Evolutionary conservation across 2,329 filamentous ascomycete genomes (phyloP).

Genomic region (Triangularia setosa): DNA sequence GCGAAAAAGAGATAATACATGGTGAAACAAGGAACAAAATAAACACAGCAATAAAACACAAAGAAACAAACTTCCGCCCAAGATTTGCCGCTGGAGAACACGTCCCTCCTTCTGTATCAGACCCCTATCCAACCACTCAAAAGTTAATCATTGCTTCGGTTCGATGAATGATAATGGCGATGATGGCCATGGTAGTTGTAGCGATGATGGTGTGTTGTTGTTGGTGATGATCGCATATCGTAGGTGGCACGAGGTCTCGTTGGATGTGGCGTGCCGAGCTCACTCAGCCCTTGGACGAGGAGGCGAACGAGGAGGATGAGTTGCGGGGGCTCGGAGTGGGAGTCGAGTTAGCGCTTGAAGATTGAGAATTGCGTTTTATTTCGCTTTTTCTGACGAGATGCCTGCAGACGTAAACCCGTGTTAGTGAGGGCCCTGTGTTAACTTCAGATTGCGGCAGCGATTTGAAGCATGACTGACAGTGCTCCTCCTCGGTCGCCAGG

Average conservation of each 20-base stretch:
- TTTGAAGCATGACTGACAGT: slow-evolving; percentile 28
- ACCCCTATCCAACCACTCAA: background rate
- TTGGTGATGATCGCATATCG: background rate
- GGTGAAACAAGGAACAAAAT: background rate
- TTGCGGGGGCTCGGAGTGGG: background rate
- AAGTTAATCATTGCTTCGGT: background rate
- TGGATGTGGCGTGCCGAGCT: background rate
- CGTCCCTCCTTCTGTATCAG: background rate
- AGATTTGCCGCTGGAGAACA: background rate
- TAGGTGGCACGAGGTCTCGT: background rate
- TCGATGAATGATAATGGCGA: background rate
- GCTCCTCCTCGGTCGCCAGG: slow-evolving; percentile 25
- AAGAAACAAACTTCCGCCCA: background rate
- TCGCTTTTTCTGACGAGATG: slow-evolving; percentile 3
- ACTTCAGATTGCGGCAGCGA: slow-evolving; percentile 25
- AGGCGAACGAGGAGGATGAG: background rate
- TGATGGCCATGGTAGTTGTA: background rate
- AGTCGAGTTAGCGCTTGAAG: background rate
- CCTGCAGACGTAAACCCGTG: slow-evolving; percentile 10
- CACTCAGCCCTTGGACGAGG: background rate
- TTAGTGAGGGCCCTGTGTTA: slow-evolving; percentile 2
- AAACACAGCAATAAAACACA: background rate
- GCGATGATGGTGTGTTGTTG: background rate
- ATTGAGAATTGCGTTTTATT: background rate
- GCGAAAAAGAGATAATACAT: background rate